Base-by-base conservation (phyloP, 805 yeast genomes). In the Candida ascalaphidarum region DNA sequence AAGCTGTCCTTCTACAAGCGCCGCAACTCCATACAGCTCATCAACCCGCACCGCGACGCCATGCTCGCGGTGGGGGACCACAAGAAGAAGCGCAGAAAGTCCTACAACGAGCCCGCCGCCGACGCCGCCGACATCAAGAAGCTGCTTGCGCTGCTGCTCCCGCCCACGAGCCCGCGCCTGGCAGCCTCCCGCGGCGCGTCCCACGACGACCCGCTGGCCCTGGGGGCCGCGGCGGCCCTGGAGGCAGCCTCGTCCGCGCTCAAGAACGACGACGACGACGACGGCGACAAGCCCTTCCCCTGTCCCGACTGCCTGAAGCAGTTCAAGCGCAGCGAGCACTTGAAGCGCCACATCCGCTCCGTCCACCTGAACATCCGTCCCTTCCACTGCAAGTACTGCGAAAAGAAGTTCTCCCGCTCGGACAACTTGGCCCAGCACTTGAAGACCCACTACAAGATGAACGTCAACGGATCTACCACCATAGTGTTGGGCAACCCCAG, bases 291-390 rank as follows among this genome's bases (percentile, higher is more conserved):
- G 30, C 42, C 40, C 21, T 61, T 61, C 41, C 66, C 64, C 14
- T 61, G 68, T 34, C 55, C 55, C 3, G 61, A 60, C 26, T 61
- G 68, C 37, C 52, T 48, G 23, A 61, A 61, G 40, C 63, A 56
- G 33, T 61, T 61, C 43, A 61, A 61, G 42, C 41, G 68, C 22
- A 55, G 59, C 22, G 68, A 61, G 39, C 68, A 61, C 41, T 46
- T 61, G 35, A 61, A 61, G 37, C 44, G 68, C 21, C 68, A 61
- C 33, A 50, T 58, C 26, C 41, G 68, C 24, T 57, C 65, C 4
- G 68, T 61, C 23, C 68, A 61, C 41, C 55, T 63, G n/a, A 60
- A 58, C 35, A 58, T 60, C 30, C 43, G 68, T 11, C 68, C 68
- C 2, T 61, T 60, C 44, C 66, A 58, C 34, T 61, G 68, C 43